These are phyloP conservation scores for Hyaloscypha bicolor DNA, from an alignment of 495 filamentous ascomycete species.

Conservation along the genomic window DNA sequence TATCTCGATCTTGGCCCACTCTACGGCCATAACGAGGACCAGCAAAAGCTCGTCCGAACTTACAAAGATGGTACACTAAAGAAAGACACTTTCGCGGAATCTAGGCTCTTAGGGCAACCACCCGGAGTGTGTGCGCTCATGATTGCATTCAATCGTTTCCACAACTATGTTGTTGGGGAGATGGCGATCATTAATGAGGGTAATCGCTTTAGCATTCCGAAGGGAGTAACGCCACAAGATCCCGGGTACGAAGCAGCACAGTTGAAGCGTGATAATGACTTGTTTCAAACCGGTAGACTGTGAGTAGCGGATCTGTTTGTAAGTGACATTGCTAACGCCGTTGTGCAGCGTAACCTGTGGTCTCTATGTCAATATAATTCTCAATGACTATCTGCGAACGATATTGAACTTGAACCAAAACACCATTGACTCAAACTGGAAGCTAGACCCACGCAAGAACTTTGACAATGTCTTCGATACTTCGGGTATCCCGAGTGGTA, in stretches of 20 bases:
- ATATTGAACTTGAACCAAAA: conserved; percentile 79
- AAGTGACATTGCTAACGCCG: not conserved
- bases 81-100: conserved; percentile 76
- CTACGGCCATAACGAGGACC: conserved; percentile 77
- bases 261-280: conserved; percentile 74
- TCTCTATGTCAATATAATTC: conserved; percentile 81
- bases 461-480: conserved; percentile 32
- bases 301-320: not conserved
- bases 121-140: conserved; percentile 78
- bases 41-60: conserved; percentile 74
- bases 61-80: conserved; percentile 83
- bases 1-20: conserved; percentile 84
- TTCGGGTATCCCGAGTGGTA: conserved; percentile 43
- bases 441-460: conserved; percentile 69
- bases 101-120: conserved; percentile 75
- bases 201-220: conserved; percentile 65
- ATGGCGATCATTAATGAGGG: conserved; percentile 60
- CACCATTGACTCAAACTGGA: conserved; percentile 58
- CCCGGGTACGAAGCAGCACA: conserved; percentile 37
- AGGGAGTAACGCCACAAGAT: conserved; percentile 39
- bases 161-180: conserved; percentile 76
- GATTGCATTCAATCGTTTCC: conserved; percentile 76
- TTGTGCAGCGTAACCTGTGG: conserved; percentile 65
- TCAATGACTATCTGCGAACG: conserved; percentile 80
- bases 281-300: conserved; percentile 75